Percentiles rank a stretch among this genome's conserved stretches.
Conservation (phyloP, 805 yeast species). For the Candida tibetensis region DNA sequence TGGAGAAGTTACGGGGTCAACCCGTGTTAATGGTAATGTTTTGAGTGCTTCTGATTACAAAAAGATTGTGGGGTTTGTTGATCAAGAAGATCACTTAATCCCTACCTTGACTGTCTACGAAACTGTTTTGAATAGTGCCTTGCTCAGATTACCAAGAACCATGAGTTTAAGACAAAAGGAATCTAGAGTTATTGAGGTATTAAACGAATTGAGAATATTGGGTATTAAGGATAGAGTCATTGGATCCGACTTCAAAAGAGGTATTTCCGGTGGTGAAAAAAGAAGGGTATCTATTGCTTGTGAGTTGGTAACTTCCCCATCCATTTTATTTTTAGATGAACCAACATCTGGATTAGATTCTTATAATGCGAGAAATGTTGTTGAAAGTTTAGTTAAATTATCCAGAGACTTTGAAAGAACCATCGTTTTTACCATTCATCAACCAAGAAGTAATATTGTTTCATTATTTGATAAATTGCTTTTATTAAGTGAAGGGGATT, state of each 20-base stretch:
- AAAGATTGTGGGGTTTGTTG: constrained; percentile 87
- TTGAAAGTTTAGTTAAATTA: constrained; percentile 77
- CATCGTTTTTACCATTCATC: constrained; percentile 90
- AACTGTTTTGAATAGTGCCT: constrained; percentile 89
- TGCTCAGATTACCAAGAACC: constrained; percentile 75
- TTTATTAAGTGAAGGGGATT: constrained; percentile 77
- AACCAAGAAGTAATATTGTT: constrained; percentile 94
- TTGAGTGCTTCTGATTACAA: constrained; percentile 46
- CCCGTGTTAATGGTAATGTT: constrained; percentile 71
- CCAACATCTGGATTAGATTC: constrained; percentile 97
- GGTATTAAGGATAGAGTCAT: constrained; percentile 80
- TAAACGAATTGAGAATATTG: constrained; percentile 79
- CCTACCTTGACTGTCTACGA: constrained; percentile 96
- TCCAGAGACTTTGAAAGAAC: constrained; percentile 84
- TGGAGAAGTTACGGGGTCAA: constrained; percentile 65
- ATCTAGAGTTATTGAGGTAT: constrained; percentile 77
- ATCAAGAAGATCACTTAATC: constrained; percentile 87
- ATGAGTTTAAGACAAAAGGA: constrained; percentile 76
- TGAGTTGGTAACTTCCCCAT: constrained; percentile 86
- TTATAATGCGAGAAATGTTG: constrained; percentile 86
- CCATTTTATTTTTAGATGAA: constrained; percentile 80
- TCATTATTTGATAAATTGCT: constrained; percentile 82
- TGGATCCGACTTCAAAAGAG: constrained; percentile 87
- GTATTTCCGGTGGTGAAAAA: constrained; percentile 92
- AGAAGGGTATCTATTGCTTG: constrained; percentile 92